Evolutionary conservation across 176 grass and related monocot genomes (phyloP).

Genomic region (Guadua angustifolia): DNA sequence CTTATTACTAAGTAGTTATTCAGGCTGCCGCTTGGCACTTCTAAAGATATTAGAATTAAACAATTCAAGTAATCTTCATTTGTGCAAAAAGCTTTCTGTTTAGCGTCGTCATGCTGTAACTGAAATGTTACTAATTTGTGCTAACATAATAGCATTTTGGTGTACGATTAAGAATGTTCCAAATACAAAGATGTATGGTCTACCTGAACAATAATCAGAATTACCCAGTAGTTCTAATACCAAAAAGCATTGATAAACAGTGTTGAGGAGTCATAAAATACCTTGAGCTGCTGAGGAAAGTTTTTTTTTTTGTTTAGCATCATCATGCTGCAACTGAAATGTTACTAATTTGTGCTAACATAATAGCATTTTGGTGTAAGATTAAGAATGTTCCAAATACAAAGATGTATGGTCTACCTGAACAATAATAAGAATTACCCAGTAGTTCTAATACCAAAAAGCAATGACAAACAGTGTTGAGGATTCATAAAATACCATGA

Average conservation of each 20-base stretch:
- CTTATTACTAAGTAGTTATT: background rate
- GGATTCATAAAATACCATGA: background rate
- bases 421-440: background rate
- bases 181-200: background rate
- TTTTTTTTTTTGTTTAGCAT: background rate
- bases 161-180: background rate
- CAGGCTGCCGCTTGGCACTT: background rate
- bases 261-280: too few relatives aligned
- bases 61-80: constrained; percentile 7
- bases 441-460: constrained; percentile 19
- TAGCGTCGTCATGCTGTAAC: constrained; percentile 3
- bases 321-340: constrained; percentile 24
- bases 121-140: constrained; percentile 17
- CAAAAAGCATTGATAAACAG: constrained; percentile 16
- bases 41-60: background rate
- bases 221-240: background rate
- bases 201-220: background rate
- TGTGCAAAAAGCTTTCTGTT: background rate
- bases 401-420: background rate
- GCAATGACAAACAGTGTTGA: background rate
- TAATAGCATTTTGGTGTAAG: background rate
- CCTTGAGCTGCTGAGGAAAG: too few relatives aligned
- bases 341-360: constrained; percentile 12
- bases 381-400: constrained; percentile 8
- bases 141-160: constrained; percentile 4